A percentile compares a stretch with the other conserved stretches of the same genome.
These are phyloP conservation scores for Panellus pusillus DNA, from an alignment of 768 basidiomycete genomes.

Conservation along the genomic window DNA sequence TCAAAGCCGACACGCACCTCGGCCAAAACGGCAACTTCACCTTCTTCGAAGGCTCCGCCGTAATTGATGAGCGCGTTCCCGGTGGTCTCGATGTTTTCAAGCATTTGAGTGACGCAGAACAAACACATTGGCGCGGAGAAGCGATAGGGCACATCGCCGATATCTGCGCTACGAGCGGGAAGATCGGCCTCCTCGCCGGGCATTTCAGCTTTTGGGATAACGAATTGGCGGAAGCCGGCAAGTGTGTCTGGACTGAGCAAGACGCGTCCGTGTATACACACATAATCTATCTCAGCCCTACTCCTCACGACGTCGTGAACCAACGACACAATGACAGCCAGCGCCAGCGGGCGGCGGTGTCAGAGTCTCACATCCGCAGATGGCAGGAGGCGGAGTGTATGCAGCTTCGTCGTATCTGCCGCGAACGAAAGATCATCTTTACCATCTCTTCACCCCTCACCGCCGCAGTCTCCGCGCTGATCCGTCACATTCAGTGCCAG, in stretches of 20 bases:
- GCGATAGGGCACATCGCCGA: conserved; percentile 22
- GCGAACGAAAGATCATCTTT: conserved; percentile 22
- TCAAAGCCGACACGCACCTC: conserved; percentile 13
- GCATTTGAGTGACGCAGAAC: conserved; percentile 17
- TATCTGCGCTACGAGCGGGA: conserved; percentile 16
- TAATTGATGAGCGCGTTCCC: conserved; percentile 22
- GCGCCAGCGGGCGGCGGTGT: conserved; percentile 16
- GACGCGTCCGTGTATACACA: conserved; percentile 22
- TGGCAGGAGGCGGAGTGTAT: conserved; percentile 23
- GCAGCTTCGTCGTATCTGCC: conserved; percentile 24
- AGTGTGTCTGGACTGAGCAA: conserved; percentile 20
- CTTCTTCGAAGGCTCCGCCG: conserved; percentile 23
- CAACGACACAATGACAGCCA: conserved; percentile 19
- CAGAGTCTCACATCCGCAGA: conserved; percentile 20
- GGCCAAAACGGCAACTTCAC: conserved; percentile 13
- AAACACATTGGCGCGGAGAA: conserved; percentile 16
- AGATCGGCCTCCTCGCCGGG: conserved; percentile 23
- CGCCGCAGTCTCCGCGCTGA: conserved; percentile 15
- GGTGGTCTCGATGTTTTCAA: conserved; percentile 26
- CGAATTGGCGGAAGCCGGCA: conserved; percentile 11
- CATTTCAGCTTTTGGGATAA: conserved; percentile 26
- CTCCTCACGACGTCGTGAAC: conserved; percentile 16
- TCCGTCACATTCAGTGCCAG: conserved; percentile 17
- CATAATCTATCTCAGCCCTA: conserved; percentile 24
- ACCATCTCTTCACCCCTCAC: conserved; percentile 11